Conservation (phyloP, 768 basidiomycete species). For the Astraeus odoratus region DNA sequence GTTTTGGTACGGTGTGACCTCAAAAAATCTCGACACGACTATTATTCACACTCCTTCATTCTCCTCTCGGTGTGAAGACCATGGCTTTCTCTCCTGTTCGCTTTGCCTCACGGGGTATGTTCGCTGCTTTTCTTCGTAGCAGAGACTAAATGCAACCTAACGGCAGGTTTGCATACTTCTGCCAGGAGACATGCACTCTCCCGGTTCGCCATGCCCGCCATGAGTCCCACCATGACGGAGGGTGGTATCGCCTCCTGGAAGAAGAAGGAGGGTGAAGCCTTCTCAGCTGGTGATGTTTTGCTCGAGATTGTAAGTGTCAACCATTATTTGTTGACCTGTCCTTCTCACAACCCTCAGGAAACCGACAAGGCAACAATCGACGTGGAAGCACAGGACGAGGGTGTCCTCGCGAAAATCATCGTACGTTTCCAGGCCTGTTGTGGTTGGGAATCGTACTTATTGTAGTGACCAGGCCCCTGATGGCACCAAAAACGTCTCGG, state of each 20-base stretch:
- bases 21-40: constrained; percentile 19
- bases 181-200: constrained; percentile 70
- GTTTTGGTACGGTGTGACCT: constrained; percentile 25
- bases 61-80: constrained; percentile 15
- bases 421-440: constrained; percentile 39
- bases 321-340: constrained; percentile 3
- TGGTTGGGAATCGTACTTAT: neutral
- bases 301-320: constrained; percentile 77
- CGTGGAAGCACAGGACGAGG: constrained; percentile 98
- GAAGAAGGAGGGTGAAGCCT: constrained; percentile 90
- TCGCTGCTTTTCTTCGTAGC: neutral
- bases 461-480: constrained; percentile 52
- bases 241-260: constrained; percentile 98
- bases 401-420: constrained; percentile 93
- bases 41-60: constrained; percentile 19
- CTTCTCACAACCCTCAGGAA: constrained; percentile 51
- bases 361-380: constrained; percentile 99
- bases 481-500: constrained; percentile 80
- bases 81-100: constrained; percentile 66
- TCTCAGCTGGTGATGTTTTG: constrained; percentile 85
- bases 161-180: constrained; percentile 69
- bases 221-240: constrained; percentile 99
- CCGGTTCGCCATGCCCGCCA: constrained; percentile 94
- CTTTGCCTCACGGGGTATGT: constrained; percentile 59
- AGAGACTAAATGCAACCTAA: constrained; percentile 1